Conservation (phyloP, 2,329 filamentous ascomycete genomes). For the Fusarium equiseti region DNA sequence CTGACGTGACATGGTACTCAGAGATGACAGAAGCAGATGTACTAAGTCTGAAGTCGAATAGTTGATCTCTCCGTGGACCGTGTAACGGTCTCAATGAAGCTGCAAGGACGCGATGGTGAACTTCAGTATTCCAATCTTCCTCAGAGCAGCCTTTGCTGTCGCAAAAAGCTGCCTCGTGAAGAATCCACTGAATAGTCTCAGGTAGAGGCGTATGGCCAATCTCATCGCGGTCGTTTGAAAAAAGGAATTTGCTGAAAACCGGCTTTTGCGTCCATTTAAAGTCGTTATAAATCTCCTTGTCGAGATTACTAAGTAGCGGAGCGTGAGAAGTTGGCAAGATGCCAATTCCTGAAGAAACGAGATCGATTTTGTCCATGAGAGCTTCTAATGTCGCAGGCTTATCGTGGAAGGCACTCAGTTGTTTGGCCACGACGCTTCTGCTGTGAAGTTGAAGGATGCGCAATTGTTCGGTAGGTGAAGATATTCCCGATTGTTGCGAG, state of each 20-base stretch:
- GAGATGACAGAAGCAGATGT: conserved; percentile 14
- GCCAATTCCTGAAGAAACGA: background rate
- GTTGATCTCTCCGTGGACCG: background rate
- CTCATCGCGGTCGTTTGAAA: conserved; percentile 3
- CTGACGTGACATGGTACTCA: conserved; percentile 12
- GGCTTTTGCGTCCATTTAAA: conserved; percentile 17
- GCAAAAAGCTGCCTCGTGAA: conserved; percentile 18
- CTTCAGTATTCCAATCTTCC: conserved; percentile 18
- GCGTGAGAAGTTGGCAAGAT: conserved; percentile 4
- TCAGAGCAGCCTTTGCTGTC: conserved; percentile 8
- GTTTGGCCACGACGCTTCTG: background rate
- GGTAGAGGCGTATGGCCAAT: conserved; percentile 10
- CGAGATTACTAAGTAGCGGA: background rate
- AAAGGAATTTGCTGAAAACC: conserved; percentile 4
- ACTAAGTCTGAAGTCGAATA: conserved; percentile 15
- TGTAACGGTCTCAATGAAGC: conserved; percentile 12
- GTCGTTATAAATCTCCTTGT: conserved; percentile 1
- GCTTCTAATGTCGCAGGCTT: background rate
- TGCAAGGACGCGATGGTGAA: conserved; percentile 20
- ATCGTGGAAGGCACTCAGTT: background rate
- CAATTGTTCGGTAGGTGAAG: conserved; percentile 1
- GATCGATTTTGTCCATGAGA: background rate
- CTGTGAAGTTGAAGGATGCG: background rate
- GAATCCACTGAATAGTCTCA: conserved; percentile 7
- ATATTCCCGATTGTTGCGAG: background rate